Conservation (phyloP, 331 rosid genomes). For the Pyracantha coccinea region DNA sequence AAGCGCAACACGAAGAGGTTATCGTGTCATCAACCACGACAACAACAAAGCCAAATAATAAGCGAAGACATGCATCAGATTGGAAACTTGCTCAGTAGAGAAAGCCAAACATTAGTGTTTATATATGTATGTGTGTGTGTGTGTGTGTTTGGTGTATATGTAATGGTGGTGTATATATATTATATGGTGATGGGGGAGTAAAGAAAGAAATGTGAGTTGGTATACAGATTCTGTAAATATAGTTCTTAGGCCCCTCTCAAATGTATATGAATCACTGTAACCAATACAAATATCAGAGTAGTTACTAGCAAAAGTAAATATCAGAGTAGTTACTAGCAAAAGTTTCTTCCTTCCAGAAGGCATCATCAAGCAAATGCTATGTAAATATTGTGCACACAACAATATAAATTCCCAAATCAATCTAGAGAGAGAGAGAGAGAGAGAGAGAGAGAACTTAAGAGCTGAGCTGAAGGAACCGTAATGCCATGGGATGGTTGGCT, state of each 20-base stretch:
- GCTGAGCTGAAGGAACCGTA: constrained; percentile 71
- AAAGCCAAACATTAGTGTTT: background rate
- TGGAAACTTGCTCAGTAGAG: background rate
- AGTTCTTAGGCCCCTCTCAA: background rate
- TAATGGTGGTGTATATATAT: no score
- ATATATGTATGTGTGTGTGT: no score
- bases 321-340: background rate
- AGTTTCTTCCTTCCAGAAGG: background rate
- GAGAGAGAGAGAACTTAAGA: background rate
- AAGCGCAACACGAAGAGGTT: background rate
- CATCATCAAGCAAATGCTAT: background rate
- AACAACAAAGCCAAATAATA: no score
- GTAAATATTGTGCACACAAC: background rate
- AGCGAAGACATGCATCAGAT: background rate
- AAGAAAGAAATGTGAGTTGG: no score
- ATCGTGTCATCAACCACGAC: no score
- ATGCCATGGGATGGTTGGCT: constrained; percentile 89
- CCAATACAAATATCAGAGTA: background rate
- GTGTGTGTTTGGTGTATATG: no score
- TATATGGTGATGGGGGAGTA: no score
- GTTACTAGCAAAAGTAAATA: background rate
- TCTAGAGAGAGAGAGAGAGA: background rate
- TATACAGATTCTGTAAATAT: no score
- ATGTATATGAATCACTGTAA: background rate
- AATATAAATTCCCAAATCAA: background rate